Percentiles rank a stretch among this genome's conserved stretches.
phyloP scores from a whole-genome alignment of 179 eudicot genomes.

The Vitellaria paradoxa region DNA sequence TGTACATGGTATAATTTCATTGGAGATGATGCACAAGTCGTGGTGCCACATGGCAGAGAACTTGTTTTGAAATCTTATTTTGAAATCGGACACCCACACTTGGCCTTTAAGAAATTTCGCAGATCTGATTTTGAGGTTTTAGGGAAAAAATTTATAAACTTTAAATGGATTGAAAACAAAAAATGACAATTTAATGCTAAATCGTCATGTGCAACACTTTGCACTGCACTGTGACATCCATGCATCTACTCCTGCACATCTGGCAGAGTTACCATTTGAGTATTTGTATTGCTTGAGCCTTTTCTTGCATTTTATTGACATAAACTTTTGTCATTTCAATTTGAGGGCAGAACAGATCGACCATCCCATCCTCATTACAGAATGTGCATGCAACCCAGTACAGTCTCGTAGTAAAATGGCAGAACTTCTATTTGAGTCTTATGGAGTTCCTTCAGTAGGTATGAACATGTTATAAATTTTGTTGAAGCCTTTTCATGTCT shows the following conservation, averaged over 20 bases:
- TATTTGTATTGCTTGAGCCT: constrained; percentile 4
- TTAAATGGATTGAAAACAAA: background rate
- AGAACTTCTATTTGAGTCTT: constrained; percentile 92
- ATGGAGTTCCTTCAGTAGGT: constrained; percentile 99
- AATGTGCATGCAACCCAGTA: constrained; percentile 88
- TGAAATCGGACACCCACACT: too few relatives aligned
- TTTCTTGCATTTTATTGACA: background rate
- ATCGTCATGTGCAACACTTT: background rate
- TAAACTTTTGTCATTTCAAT: constrained; percentile 12
- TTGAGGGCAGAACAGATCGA: constrained; percentile 75
- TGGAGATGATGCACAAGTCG: too few relatives aligned
- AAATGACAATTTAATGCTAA: background rate
- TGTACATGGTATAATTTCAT: too few relatives aligned
- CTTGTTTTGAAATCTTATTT: too few relatives aligned
- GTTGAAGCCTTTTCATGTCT: constrained; percentile 1
- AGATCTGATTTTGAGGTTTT: background rate
- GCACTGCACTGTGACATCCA: background rate
- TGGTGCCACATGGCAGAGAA: too few relatives aligned
- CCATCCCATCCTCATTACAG: constrained; percentile 93
- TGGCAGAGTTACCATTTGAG: constrained; percentile 1
- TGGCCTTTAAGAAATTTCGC: background rate
- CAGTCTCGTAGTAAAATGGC: constrained; percentile 96
- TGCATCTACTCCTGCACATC: background rate
- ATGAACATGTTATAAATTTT: constrained; percentile 20
- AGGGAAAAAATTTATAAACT: background rate